These are phyloP conservation scores for Podila epigama DNA, from an alignment of 192 early-diverging fungal species.

Conservation along the genomic window DNA sequence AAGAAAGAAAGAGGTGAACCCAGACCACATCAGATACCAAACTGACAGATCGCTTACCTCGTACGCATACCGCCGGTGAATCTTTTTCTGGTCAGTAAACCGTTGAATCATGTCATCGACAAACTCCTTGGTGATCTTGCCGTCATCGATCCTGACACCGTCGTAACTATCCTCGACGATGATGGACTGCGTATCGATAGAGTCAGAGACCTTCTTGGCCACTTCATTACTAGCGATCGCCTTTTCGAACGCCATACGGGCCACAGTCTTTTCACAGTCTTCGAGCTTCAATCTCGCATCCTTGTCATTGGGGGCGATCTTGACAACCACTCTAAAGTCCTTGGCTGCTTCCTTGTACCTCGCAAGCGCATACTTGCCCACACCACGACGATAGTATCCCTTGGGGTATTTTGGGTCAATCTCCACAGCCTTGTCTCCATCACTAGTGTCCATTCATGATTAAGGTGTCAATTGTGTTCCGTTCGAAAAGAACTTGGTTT, in stretches of 20 bases:
- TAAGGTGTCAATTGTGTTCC: no score
- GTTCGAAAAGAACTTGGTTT: no score
- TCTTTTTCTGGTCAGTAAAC: constrained; percentile 88
- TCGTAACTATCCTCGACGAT: constrained; percentile 78
- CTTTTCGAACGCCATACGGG: constrained; percentile 88
- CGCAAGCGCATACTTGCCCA: constrained; percentile 86
- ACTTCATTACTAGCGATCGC: constrained; percentile 83
- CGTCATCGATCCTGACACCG: constrained; percentile 82
- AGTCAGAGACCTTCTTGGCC: constrained; percentile 61
- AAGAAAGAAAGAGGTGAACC: no score
- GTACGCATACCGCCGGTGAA: constrained; percentile 90
- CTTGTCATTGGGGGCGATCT: constrained; percentile 79
- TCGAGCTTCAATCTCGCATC: constrained; percentile 80
- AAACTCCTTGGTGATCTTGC: constrained; percentile 81
- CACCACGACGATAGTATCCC: constrained; percentile 94
- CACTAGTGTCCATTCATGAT: constrained; percentile 54
- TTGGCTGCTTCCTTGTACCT: constrained; percentile 84
- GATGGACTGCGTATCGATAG: constrained; percentile 57
- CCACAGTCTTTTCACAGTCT: constrained; percentile 92
- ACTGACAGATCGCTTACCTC: constrained; percentile 50
- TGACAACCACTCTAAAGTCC: constrained; percentile 75
- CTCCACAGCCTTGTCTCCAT: constrained; percentile 84
- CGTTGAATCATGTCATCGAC: constrained; percentile 76
- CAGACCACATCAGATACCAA: no score
- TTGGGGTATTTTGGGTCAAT: constrained; percentile 87